A percentile compares a stretch with the other conserved stretches of the same genome.
These are phyloP conservation scores for Acanthamoeba pearcei DNA, from an alignment of 208 protist genomes.

Conservation along the genomic window DNA sequence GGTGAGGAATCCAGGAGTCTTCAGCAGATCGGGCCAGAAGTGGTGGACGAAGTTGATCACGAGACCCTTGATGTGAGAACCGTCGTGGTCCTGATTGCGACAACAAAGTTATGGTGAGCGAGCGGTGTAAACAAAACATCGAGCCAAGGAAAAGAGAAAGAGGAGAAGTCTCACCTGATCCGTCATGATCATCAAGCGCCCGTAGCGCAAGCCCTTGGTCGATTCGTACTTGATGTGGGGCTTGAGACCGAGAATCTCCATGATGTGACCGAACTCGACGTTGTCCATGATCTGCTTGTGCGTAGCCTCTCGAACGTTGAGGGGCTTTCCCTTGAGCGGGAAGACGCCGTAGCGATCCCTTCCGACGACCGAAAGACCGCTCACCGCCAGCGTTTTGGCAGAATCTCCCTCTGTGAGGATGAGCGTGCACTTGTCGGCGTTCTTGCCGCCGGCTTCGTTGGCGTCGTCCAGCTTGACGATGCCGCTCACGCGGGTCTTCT, in stretches of 20 bases:
- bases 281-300: slow-evolving; percentile 96
- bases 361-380: slow-evolving; percentile 98
- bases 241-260: slow-evolving; percentile 93
- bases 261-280: slow-evolving; percentile 95
- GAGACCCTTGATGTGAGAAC: slow-evolving; percentile 99
- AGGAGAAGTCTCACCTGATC: slow-evolving; percentile 94
- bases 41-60: slow-evolving; percentile 99
- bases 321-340: slow-evolving; percentile 97
- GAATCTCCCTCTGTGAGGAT: slow-evolving; percentile 99
- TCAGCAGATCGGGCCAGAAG: slow-evolving; percentile 99
- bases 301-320: slow-evolving; percentile 99
- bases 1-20: slow-evolving; percentile 97
- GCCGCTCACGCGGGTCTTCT: slow-evolving; percentile 93
- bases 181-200: slow-evolving; percentile 99
- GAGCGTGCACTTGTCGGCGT: slow-evolving; percentile 98
- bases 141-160: too few relatives aligned
- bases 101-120: slow-evolving; percentile 47
- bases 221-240: slow-evolving; percentile 88
- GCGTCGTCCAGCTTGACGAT: slow-evolving; percentile 99
- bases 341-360: slow-evolving; percentile 99
- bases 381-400: slow-evolving; percentile 91
- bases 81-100: slow-evolving; percentile 98
- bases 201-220: slow-evolving; percentile 98
- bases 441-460: slow-evolving; percentile 98
- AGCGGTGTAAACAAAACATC: background rate